phyloP scores from a whole-genome alignment of 352 stramenopile species.

The Elongisporangium anandrum region DNA sequence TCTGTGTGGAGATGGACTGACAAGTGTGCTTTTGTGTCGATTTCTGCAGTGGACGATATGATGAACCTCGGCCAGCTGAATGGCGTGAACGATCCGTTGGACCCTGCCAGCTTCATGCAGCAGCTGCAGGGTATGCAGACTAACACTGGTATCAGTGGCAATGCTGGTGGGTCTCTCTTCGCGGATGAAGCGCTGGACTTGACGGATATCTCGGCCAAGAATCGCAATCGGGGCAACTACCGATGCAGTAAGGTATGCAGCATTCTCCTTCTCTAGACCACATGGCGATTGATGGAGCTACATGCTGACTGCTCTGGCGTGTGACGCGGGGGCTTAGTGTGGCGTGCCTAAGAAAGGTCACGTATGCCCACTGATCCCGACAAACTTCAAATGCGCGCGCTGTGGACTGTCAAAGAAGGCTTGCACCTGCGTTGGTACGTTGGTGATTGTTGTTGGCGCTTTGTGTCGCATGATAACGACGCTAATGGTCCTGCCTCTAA shows the following conservation, averaged over 20 bases:
- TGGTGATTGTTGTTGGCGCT: not conserved
- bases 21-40: not conserved
- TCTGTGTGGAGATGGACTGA: not conserved
- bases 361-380: constrained; percentile 75
- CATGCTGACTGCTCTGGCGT: not conserved
- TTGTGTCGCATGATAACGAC: not conserved
- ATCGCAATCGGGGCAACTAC: constrained; percentile 84
- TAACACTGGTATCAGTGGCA: constrained; percentile 1
- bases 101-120: constrained; percentile 37
- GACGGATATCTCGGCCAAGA: constrained; percentile 47
- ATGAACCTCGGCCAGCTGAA: constrained; percentile 54
- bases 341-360: constrained; percentile 85
- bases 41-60: constrained; percentile 36
- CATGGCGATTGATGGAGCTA: not conserved
- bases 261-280: not conserved
- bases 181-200: constrained; percentile 25
- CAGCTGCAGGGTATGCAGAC: constrained; percentile 45
- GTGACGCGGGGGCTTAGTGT: constrained; percentile 38
- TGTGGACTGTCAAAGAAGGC: constrained; percentile 75
- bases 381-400: constrained; percentile 79
- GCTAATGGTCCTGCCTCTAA: not conserved
- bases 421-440: constrained; percentile 61
- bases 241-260: constrained; percentile 73
- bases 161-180: constrained; percentile 4
- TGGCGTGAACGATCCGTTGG: constrained; percentile 12